Conservation (phyloP, 257 asterid species). For the Plantago ovata region DNA sequence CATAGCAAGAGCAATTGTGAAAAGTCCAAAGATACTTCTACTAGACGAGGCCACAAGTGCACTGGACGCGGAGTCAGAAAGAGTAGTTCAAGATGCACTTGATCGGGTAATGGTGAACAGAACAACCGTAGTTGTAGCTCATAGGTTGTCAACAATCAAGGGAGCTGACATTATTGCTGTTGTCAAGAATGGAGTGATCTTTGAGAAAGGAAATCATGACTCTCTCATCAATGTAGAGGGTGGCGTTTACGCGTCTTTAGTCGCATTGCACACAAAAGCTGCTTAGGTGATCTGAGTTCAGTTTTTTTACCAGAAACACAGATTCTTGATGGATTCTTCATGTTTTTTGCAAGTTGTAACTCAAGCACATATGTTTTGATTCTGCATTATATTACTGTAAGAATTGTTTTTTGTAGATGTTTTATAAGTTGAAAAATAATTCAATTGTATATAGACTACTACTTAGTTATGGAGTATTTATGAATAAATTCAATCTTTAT, state of each 20-base stretch:
- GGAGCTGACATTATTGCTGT: constrained; percentile 34
- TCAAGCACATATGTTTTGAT: background rate
- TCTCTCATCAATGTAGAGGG: constrained; percentile 20
- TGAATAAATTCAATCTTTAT: no score
- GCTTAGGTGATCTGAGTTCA: background rate
- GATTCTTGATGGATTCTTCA: background rate
- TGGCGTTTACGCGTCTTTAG: constrained; percentile 39
- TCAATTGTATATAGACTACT: no score
- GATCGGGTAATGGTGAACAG: constrained; percentile 31
- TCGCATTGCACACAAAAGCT: constrained; percentile 21
- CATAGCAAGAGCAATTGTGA: constrained; percentile 40
- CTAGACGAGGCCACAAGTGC: constrained; percentile 60
- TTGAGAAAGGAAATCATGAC: constrained; percentile 41
- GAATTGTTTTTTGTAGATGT: no score
- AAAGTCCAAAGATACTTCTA: constrained; percentile 40
- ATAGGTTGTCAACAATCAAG: constrained; percentile 30
- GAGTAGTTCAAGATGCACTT: constrained; percentile 38
- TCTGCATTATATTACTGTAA: background rate
- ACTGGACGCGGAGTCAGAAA: constrained; percentile 46
- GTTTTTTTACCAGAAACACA: background rate
- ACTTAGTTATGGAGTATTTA: no score
- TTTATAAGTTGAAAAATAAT: no score
- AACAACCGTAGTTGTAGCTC: constrained; percentile 35
- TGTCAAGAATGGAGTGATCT: constrained; percentile 36
- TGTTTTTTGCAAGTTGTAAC: background rate